These are phyloP conservation scores for Leccinum rimulosum DNA, from an alignment of 768 basidiomycete genomes.

Conservation along the genomic window DNA sequence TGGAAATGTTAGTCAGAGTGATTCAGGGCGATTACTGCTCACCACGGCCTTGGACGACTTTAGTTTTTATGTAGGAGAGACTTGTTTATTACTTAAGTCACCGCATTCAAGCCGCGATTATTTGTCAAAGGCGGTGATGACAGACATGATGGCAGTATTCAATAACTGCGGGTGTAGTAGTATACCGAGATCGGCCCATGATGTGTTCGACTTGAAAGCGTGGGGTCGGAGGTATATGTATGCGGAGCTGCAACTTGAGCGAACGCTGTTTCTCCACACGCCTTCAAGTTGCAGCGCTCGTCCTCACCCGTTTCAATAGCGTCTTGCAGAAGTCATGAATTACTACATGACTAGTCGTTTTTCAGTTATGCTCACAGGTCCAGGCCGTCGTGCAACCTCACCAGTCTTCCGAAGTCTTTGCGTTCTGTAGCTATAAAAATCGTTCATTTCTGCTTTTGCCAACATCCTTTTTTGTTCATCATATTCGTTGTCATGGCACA, in stretches of 20 bases:
- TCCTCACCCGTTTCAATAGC: too few relatives aligned
- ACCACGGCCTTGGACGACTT: not conserved
- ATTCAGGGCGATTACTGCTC: not conserved
- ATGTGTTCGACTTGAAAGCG: too few relatives aligned
- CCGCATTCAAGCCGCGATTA: not conserved
- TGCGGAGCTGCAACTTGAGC: not conserved
- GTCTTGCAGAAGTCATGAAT: too few relatives aligned
- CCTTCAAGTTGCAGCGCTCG: too few relatives aligned
- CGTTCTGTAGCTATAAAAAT: not conserved
- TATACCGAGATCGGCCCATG: not conserved
- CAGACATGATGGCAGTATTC: not conserved
- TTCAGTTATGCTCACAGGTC: too few relatives aligned
- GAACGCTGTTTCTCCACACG: too few relatives aligned
- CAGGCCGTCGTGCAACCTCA: too few relatives aligned
- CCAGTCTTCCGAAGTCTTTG: too few relatives aligned
- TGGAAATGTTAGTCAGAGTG: not conserved
- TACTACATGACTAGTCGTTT: too few relatives aligned
- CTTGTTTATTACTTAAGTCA: not conserved
- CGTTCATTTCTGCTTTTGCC: not conserved
- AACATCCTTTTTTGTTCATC: too few relatives aligned
- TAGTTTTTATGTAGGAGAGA: not conserved
- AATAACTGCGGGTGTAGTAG: not conserved
- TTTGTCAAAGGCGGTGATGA: not conserved
- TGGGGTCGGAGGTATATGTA: too few relatives aligned
- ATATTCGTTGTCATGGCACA: not conserved